phyloP scores from a whole-genome alignment of 148 eudicot species.

The Diospyros lotus region DNA sequence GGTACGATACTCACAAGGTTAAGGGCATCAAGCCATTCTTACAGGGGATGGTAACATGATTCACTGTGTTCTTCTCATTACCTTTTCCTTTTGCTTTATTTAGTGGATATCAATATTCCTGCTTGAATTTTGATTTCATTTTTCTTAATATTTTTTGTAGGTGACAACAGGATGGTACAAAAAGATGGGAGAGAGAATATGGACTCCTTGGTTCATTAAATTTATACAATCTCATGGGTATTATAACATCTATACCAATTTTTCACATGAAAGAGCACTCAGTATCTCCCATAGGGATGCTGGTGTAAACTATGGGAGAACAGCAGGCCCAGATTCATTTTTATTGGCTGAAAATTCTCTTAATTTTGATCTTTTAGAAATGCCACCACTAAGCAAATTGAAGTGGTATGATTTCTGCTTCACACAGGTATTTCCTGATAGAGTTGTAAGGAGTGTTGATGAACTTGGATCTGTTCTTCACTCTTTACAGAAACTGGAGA shows the following conservation, averaged over 20 bases:
- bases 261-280: constrained; percentile 69
- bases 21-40: constrained; percentile 75
- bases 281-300: constrained; percentile 87
- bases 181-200: constrained; percentile 87
- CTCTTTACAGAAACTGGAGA: constrained; percentile 47
- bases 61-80: neutral
- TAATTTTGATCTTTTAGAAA: constrained; percentile 39
- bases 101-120: neutral
- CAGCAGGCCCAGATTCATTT: constrained; percentile 88
- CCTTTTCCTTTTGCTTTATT: neutral
- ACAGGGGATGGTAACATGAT: constrained; percentile 77
- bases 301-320: constrained; percentile 87
- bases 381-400: constrained; percentile 54
- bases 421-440: constrained; percentile 58
- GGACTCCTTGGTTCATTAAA: constrained; percentile 99
- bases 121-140: neutral
- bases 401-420: constrained; percentile 96
- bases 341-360: constrained; percentile 46
- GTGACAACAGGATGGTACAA: constrained; percentile 97
- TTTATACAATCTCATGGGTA: constrained; percentile 80
- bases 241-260: constrained; percentile 79
- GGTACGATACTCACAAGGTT: constrained; percentile 91
- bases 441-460: constrained; percentile 45
- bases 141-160: constrained; percentile 30
- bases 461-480: constrained; percentile 47